phyloP scores from a whole-genome alignment of 192 early-diverging fungal species.

The Coemansia nantahalensis region DNA sequence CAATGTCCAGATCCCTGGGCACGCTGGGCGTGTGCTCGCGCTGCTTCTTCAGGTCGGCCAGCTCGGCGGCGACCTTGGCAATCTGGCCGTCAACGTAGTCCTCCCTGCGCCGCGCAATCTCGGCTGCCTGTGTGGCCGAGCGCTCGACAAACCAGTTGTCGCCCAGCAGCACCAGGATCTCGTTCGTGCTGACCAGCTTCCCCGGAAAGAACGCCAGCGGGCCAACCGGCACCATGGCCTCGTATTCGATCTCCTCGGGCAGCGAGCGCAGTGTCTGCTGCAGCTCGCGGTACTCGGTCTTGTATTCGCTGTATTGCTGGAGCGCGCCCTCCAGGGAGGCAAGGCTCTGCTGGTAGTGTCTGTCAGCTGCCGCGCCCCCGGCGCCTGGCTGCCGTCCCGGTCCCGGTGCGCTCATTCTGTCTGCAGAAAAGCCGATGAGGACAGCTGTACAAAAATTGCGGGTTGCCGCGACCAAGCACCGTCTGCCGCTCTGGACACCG shows the following conservation, averaged over 20 bases:
- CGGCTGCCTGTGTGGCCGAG: constrained; percentile 69
- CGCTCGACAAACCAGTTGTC: constrained; percentile 91
- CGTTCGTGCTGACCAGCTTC: constrained; percentile 88
- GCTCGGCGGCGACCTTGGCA: constrained; percentile 2
- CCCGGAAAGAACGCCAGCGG: constrained; percentile 89
- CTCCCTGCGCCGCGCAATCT: constrained; percentile 64
- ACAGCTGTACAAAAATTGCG: too few relatives aligned
- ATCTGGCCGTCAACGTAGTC: constrained; percentile 43
- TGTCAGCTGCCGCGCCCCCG: too few relatives aligned
- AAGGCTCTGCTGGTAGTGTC: constrained; percentile 1
- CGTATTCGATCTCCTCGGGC: constrained; percentile 30
- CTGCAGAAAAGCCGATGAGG: too few relatives aligned
- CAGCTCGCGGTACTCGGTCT: constrained; percentile 34
- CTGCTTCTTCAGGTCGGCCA: constrained; percentile 11
- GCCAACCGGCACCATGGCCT: constrained; percentile 70
- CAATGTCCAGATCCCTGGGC: not conserved
- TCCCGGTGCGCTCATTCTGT: constrained; percentile 4
- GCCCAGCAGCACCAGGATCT: constrained; percentile 82
- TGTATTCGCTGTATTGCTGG: constrained; percentile 27
- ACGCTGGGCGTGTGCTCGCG: constrained; percentile 3
- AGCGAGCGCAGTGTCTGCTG: constrained; percentile 22
- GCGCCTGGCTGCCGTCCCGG: not conserved
- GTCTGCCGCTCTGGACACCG: too few relatives aligned
- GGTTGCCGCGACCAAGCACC: too few relatives aligned
- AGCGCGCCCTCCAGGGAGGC: constrained; percentile 11